Percentiles rank a stretch among this genome's conserved stretches.
Evolutionary conservation across 345 rosid species (phyloP).

Genomic region (Populus tremula): DNA sequence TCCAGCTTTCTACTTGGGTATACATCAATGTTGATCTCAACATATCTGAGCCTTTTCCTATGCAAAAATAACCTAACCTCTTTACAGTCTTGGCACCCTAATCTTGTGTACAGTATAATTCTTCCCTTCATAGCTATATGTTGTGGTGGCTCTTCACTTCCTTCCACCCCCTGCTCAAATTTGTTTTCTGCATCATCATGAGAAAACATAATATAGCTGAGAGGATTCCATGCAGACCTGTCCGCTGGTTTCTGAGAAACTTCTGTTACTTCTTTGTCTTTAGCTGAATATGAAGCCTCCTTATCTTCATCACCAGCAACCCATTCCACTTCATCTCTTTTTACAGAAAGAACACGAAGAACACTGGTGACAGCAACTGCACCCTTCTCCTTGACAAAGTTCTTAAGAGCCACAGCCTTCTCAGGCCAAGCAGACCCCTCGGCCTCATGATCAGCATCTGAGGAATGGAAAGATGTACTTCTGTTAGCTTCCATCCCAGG

Average conservation of each 20-base stretch:
- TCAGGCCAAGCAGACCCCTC: slow-evolving; percentile 61
- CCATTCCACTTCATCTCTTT: slow-evolving; percentile 28
- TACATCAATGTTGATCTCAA: slow-evolving; percentile 73
- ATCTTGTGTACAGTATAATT: slow-evolving; percentile 60
- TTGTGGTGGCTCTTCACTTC: slow-evolving; percentile 29
- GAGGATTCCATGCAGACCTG: slow-evolving; percentile 64
- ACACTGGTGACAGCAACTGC: slow-evolving; percentile 57
- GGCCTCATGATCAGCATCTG: slow-evolving; percentile 31
- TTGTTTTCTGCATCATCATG: slow-evolving; percentile 43
- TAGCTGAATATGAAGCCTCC: slow-evolving; percentile 28
- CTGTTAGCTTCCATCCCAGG: slow-evolving; percentile 41
- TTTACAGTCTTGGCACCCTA: slow-evolving; percentile 63
- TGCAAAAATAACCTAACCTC: slow-evolving; percentile 57
- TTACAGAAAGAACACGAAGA: slow-evolving; percentile 55
- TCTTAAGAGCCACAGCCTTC: slow-evolving; percentile 63
- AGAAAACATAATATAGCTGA: slow-evolving; percentile 48
- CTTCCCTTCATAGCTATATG: slow-evolving; percentile 62
- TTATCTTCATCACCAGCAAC: slow-evolving; percentile 25
- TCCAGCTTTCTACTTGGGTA: slow-evolving; percentile 70
- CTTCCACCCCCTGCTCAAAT: slow-evolving; percentile 26
- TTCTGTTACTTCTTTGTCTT: slow-evolving; percentile 30
- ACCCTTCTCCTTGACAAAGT: slow-evolving; percentile 62
- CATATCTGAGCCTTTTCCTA: slow-evolving; percentile 62
- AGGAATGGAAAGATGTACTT: slow-evolving; percentile 29
- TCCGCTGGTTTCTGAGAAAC: slow-evolving; percentile 39